Percentiles rank a stretch among this genome's conserved stretches.
Evolutionary conservation across 768 basidiomycete species (phyloP).

Genomic region (Collybia mongolica): DNA sequence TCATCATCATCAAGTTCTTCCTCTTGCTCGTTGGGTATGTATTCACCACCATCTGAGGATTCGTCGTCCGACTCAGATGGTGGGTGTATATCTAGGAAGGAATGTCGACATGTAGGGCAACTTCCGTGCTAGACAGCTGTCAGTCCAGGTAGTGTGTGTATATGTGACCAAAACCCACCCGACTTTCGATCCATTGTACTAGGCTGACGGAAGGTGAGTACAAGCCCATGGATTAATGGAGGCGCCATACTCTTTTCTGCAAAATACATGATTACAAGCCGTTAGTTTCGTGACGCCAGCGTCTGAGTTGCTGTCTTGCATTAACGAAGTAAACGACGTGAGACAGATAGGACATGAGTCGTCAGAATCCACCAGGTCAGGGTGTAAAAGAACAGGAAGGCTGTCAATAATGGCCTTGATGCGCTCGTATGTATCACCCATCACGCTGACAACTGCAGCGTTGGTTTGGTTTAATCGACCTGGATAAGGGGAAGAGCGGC

Average conservation of each 20-base stretch:
- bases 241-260: slow-evolving; percentile 53
- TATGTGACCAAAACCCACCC: slow-evolving; percentile 32
- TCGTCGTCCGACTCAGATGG: slow-evolving; percentile 58
- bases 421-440: slow-evolving; percentile 20
- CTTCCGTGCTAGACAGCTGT: slow-evolving; percentile 55
- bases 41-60: slow-evolving; percentile 68
- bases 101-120: slow-evolving; percentile 66
- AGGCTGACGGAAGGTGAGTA: slow-evolving; percentile 36
- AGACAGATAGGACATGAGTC: slow-evolving; percentile 72
- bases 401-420: slow-evolving; percentile 38
- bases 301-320: slow-evolving; percentile 29
- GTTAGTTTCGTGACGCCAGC: slow-evolving; percentile 55
- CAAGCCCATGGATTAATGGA: slow-evolving; percentile 1
- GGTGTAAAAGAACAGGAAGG: slow-evolving; percentile 38
- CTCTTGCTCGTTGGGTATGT: slow-evolving; percentile 46
- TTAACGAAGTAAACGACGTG: slow-evolving; percentile 44
- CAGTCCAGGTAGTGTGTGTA: not conserved
- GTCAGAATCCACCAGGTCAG: slow-evolving; percentile 38
- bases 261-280: slow-evolving; percentile 68
- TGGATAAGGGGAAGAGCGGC: no score
- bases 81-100: slow-evolving; percentile 53
- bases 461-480: slow-evolving; percentile 2
- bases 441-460: slow-evolving; percentile 3
- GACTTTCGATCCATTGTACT: slow-evolving; percentile 61
- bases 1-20: slow-evolving; percentile 49